Evolutionary conservation across 2,329 filamentous ascomycete genomes (phyloP).

Genomic region (Clarireedia monteithiana): DNA sequence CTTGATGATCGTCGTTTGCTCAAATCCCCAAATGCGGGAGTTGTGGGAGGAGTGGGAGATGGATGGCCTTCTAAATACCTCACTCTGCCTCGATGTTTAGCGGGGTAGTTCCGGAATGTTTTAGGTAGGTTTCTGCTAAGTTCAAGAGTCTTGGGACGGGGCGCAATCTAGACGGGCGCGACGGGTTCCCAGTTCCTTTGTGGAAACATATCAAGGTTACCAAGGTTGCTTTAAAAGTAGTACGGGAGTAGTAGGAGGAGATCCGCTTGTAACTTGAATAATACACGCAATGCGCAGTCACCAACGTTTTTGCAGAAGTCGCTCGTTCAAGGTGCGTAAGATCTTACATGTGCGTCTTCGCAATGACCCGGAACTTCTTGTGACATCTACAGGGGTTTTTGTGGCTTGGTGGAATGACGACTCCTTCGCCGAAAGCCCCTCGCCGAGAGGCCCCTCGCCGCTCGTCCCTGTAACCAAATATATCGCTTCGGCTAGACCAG

Average conservation of each 20-base stretch:
- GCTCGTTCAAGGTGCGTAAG: no score
- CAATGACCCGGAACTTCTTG: not conserved
- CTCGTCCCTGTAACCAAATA: no score
- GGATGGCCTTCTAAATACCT: not conserved
- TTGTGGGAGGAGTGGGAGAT: not conserved
- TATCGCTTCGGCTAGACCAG: no score
- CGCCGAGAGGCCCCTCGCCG: not conserved
- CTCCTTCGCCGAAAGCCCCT: not conserved
- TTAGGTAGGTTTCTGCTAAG: not conserved
- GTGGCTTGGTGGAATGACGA: conserved; percentile 2
- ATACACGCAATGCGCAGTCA: no score
- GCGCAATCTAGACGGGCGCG: not conserved
- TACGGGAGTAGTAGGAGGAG: no score
- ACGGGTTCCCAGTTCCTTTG: not conserved
- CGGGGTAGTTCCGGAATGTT: conserved; percentile 9
- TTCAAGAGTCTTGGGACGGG: not conserved
- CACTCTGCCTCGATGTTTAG: conserved; percentile 2
- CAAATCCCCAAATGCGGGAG: not conserved
- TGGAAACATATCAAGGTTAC: no score
- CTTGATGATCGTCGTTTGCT: not conserved
- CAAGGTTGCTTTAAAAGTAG: no score
- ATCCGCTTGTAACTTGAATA: no score
- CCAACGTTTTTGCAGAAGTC: no score
- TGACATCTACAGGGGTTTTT: not conserved
- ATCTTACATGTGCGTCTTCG: no score